phyloP scores from a whole-genome alignment of 2,329 filamentous ascomycete genomes.

The Lachnellula willkommii region DNA sequence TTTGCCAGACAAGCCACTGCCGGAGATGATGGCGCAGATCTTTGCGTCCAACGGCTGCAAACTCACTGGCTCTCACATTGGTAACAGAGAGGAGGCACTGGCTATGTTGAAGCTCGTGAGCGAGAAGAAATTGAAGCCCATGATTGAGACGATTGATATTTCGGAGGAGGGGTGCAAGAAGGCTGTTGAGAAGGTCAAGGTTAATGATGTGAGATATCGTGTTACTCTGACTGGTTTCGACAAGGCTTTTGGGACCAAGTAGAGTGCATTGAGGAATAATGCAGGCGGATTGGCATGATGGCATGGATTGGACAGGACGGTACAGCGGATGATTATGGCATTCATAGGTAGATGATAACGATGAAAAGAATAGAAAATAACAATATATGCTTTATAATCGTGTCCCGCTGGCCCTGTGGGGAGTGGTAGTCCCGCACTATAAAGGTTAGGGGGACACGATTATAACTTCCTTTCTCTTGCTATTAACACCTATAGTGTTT shows the following conservation, averaged over 20 bases:
- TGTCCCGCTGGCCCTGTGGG: too few species aligned
- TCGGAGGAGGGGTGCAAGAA: slow-evolving; percentile 60
- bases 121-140: slow-evolving; percentile 49
- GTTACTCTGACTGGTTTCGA: slow-evolving; percentile 66
- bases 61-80: slow-evolving; percentile 50
- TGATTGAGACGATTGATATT: slow-evolving; percentile 45
- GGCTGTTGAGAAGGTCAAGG: slow-evolving; percentile 63
- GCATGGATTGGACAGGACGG: too few species aligned
- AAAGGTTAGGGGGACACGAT: too few species aligned
- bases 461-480: too few species aligned
- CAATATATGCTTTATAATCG: too few species aligned
- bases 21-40: slow-evolving; percentile 36
- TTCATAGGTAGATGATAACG: too few species aligned
- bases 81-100: slow-evolving; percentile 54
- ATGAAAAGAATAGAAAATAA: too few species aligned
- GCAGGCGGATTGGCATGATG: too few species aligned
- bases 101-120: slow-evolving; percentile 54
- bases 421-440: too few species aligned
- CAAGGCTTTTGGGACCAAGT: slow-evolving; percentile 49
- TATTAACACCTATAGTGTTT: too few species aligned
- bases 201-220: slow-evolving; percentile 66
- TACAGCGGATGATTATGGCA: too few species aligned
- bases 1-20: slow-evolving; percentile 47
- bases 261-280: not conserved
- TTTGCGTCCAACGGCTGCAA: slow-evolving; percentile 34